Base-by-base conservation (phyloP, 805 yeast species). In the Komagataella populi region DNA sequence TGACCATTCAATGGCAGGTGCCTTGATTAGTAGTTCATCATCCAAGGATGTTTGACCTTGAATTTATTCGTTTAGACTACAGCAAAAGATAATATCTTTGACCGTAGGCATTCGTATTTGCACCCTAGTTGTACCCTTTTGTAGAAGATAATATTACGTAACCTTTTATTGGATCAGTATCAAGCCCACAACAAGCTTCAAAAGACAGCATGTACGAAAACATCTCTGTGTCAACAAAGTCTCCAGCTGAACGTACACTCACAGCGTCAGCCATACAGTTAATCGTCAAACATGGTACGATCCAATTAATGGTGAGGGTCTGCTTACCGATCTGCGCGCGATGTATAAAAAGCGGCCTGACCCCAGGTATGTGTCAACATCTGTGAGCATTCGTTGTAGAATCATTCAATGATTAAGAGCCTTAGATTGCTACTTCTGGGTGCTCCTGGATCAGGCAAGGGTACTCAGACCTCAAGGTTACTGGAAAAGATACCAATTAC, bases 401-500 rank as follows among this genome's bases (percentile, higher is more conserved):
- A 30, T 30, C 39, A 30, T 8, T 30, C 39, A 10, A 30, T 59
- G 6, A 45, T 36, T 6, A 64, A 56, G 46, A 82, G 90, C 1
- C 62, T 84, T 16, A 70, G 96, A 58, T 65, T 88, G 44, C 71
- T 90, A 23, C 70, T 90, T 6, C 68, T 91, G 23, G 97, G 97
- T 3, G 96, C 97, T 0, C 98, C 98, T 0, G 98, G 98, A 0
- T 76, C 96, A 1, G 98, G 98, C 1, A 90, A 90, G 63, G 97
- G 97, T 1, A 90, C 98, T 0, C 86, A 84, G 57, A 84, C 96
- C 0, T 67, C 84, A 2, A 73, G 81, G 53, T 69, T 90, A 4
- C 63, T 83, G 53, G 74, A 76, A 50, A 65, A 69, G 45, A 73
- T 81, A 53, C 76, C 84, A 1, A 64, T 90, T 20, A 63, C 72